phyloP scores from a whole-genome alignment of 768 basidiomycete species.

The Mycena kentingensis region DNA sequence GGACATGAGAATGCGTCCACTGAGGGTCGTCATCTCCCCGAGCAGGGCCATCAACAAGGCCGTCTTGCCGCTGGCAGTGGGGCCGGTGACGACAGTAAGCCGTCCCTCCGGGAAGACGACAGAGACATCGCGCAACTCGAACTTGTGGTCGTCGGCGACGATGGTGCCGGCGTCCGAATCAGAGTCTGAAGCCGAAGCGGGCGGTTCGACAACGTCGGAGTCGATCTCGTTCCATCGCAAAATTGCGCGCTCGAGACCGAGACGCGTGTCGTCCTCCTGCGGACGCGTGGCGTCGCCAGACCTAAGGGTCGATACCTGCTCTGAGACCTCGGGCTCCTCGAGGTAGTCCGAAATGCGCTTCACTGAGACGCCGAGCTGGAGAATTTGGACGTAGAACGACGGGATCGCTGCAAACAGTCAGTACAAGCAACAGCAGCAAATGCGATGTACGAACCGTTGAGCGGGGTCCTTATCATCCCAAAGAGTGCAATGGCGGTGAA shows the following conservation, averaged over 20 bases:
- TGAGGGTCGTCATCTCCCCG: constrained; percentile 67
- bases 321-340: constrained; percentile 68
- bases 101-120: constrained; percentile 73
- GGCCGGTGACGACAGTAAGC: constrained; percentile 73
- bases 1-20: constrained; percentile 62
- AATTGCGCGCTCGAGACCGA: constrained; percentile 59
- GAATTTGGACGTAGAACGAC: constrained; percentile 71
- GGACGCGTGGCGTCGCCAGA: constrained; percentile 27
- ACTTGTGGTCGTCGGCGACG: constrained; percentile 43
- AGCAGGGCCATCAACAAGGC: constrained; percentile 74
- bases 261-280: constrained; percentile 36
- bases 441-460: constrained; percentile 15
- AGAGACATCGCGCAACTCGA: constrained; percentile 67
- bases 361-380: constrained; percentile 61
- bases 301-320: constrained; percentile 68
- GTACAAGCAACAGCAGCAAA: not conserved
- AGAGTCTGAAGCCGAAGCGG: constrained; percentile 9
- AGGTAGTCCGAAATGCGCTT: constrained; percentile 71
- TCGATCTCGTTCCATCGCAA: constrained; percentile 60
- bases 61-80: constrained; percentile 84
- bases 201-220: constrained; percentile 22
- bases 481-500: constrained; percentile 89
- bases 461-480: constrained; percentile 69
- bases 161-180: constrained; percentile 20
- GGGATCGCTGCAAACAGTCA: constrained; percentile 57